Percentiles rank a stretch among this genome's conserved stretches.
These are phyloP conservation scores for Eimeria necatrix DNA, from an alignment of 169 alveolate species.

Conservation along the genomic window DNA sequence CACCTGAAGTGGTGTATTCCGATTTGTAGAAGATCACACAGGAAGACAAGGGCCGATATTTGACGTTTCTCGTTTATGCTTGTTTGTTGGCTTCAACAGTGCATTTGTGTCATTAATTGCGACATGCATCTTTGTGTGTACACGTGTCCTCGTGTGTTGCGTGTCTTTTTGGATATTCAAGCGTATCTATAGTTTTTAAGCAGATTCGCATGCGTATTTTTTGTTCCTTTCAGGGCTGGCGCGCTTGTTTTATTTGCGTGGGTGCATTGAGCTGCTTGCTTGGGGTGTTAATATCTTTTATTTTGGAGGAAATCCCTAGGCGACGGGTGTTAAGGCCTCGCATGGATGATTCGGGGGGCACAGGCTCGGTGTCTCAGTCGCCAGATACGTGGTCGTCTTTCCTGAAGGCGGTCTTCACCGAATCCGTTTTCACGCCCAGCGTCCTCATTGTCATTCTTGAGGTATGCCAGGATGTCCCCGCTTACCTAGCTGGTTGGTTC, in stretches of 20 bases:
- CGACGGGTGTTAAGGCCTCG: conserved; percentile 56
- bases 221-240: conserved; percentile 85
- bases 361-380: conserved; percentile 56
- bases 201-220: not conserved
- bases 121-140: too few species aligned
- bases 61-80: too few species aligned
- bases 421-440: conserved; percentile 77
- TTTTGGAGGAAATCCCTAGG: conserved; percentile 90
- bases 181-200: too few species aligned
- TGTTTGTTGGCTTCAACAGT: too few species aligned
- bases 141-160: too few species aligned
- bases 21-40: too few species aligned
- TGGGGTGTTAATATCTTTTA: conserved; percentile 86
- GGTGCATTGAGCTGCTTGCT: conserved; percentile 87
- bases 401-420: conserved; percentile 68
- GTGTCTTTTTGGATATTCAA: too few species aligned
- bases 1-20: too few species aligned
- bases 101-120: too few species aligned
- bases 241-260: conserved; percentile 89
- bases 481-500: not conserved
- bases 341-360: conserved; percentile 76
- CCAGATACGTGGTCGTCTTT: conserved; percentile 48
- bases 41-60: too few species aligned
- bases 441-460: conserved; percentile 80
- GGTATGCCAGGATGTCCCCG: not conserved